Evolutionary conservation across 768 basidiomycete genomes (phyloP), one percentile per base, ranked within the genome.

Genomic region (Hypholoma fasciculare): DNA sequence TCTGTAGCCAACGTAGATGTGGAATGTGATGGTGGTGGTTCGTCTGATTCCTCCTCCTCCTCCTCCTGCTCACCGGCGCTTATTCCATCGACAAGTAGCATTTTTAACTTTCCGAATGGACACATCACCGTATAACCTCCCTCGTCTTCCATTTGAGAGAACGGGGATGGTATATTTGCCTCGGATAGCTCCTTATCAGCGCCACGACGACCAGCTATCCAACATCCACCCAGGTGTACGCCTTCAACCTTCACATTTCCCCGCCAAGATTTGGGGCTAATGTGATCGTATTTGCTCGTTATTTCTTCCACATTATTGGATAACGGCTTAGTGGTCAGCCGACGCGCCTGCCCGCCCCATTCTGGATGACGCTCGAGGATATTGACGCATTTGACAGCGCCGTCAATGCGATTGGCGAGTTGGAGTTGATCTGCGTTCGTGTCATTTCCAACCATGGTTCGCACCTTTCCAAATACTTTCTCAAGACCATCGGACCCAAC

Each of bases 241-340:
- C n/a, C n/a, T n/a, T 50, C 52, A 11, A 67, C 56, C 11, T 47
- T 14, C 4, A 69, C 63, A 2, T 40, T 69, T 57, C 6, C 68
- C 68, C 11, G n/a, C 59, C 58, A 64, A 66, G 63, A 61, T 17
- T 56, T 55, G 0, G 68, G 68, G 20, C 51, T 65, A 17, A 67
- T 54, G 40, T 69, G 68, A 43, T 69, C 66, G n/a, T 56, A 54
- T n/a, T n/a, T n/a, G n/a, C n/a, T n/a, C n/a, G n/a, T n/a, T n/a
- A n/a, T n/a, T n/a, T n/a, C n/a, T n/a, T n/a, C n/a, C 16, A 61
- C 60, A 48, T 57, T 59, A 37, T 34, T 47, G 49, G 40, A 54
- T 7, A 67, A 56, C 1, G 56, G 38, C 14, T 57, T 60, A 1
- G 63, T 30, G 17, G 37, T 42, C 1, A 67, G 49, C 12, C 55